Base-by-base conservation (phyloP, 1,284 basidiomycete genomes). In the Ustilago nuda region DNA sequence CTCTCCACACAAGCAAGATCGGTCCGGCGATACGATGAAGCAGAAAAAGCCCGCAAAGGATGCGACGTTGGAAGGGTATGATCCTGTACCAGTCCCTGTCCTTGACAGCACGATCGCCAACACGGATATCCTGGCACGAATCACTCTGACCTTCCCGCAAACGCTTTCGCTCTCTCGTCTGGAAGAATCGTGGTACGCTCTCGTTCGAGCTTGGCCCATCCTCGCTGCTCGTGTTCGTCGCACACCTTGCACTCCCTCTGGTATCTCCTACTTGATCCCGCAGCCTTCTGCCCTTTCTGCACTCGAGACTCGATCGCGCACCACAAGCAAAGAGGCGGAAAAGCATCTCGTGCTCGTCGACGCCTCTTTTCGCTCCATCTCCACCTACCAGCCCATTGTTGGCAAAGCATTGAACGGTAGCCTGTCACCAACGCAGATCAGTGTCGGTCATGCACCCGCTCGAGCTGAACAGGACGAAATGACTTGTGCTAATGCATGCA, bases 191-290 rank as follows among this genome's bases (percentile, higher is more conserved):
- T 71, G 61, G 62, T 71, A 61, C 19, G 27, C 53, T 11, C 55
- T 71, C 4, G 68, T 71, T 4, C 54, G 62, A 7, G n/a, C 33
- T 12, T 71, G 68, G 68, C 68, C 68, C 4, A 54, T 71, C 35
- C 55, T 71, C 15, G 68, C 68, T 6, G 62, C 68, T 9, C 61
- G 68, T 8, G 37, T 71, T n/a, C 61, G 68, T 8, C n/a, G 54
- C 4, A 61, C 54, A 0, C 68, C 62, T 2, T 39, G 39, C 23
- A 61, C 68, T 3, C 62, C 62, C 2, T 61, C 61, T 0, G 68
- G 68, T 0, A 48, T 71, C 0, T 53, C 58, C 5, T 71, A 41
- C 50, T 54, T 65, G 2, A 33, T 65, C 6, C 68, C 68, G 3
- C 55, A 59, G 2, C 55, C 54, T 11, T 11, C 13, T 1, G 61